Evolutionary conservation across 345 rosid species (phyloP).

Genomic region (Erysimum cheiranthoides): DNA sequence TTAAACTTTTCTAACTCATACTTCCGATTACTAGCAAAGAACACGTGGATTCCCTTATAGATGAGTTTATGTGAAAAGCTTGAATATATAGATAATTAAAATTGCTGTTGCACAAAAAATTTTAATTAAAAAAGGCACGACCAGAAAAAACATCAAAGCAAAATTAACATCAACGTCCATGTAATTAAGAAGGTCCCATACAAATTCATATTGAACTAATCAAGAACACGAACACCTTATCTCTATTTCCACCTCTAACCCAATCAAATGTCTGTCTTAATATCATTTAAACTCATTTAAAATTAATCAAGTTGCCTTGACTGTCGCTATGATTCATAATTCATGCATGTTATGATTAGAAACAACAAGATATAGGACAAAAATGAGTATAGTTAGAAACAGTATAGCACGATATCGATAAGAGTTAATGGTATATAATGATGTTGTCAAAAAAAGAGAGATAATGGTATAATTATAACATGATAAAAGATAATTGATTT

Average conservation of each 20-base stretch:
- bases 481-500: neutral
- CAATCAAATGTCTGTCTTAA: constrained; percentile 27
- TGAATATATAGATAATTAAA: neutral
- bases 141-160: neutral
- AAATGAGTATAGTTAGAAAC: neutral
- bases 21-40: neutral
- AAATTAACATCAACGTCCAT: constrained; percentile 27
- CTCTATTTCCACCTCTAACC: constrained; percentile 14
- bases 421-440: neutral
- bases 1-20: neutral
- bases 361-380: neutral
- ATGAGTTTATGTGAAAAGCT: neutral
- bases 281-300: constrained; percentile 2
- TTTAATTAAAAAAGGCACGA: neutral
- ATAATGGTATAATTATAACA: too few relatives aligned
- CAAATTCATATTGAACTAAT: constrained; percentile 33
- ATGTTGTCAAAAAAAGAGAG: too few relatives aligned
- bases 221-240: constrained; percentile 23
- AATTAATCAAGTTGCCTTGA: neutral
- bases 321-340: neutral
- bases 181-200: constrained; percentile 29
- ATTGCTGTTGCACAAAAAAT: neutral
- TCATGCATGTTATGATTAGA: constrained; percentile 11
- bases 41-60: neutral
- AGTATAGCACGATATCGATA: neutral